A percentile compares a stretch with the other conserved stretches of the same genome.
phyloP scores from a whole-genome alignment of 768 basidiomycete species.

The Auricularia sp. region DNA sequence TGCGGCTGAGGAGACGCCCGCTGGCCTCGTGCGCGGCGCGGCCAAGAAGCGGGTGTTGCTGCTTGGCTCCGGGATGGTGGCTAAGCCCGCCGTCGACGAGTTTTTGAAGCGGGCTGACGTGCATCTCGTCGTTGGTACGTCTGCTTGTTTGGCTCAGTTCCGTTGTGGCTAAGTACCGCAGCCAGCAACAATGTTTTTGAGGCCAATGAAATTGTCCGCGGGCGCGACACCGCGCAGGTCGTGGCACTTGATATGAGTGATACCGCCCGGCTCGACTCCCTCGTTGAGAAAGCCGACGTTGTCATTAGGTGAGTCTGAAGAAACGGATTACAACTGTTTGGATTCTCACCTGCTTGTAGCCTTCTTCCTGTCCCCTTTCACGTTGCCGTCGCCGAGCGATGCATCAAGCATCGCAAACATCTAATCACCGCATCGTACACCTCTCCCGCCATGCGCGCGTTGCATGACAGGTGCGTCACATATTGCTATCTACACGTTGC shows the following conservation, averaged over 20 bases:
- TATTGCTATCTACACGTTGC: background rate
- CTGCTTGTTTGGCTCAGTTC: conserved; percentile 9
- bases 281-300: conserved; percentile 61
- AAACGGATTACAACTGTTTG: background rate
- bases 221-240: conserved; percentile 43
- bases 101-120: conserved; percentile 55
- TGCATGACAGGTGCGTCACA: conserved; percentile 47
- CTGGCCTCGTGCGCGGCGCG: conserved; percentile 2
- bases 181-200: conserved; percentile 66
- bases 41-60: conserved; percentile 50
- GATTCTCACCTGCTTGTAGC: conserved; percentile 29
- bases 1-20: conserved; percentile 4
- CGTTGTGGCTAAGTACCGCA: conserved; percentile 21
- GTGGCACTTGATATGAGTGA: conserved; percentile 54
- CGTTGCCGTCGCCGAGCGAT: conserved; percentile 55
- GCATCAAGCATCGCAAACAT: conserved; percentile 60
- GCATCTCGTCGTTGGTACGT: conserved; percentile 66
- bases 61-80: conserved; percentile 93
- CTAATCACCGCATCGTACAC: conserved; percentile 90
- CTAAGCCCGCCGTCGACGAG: conserved; percentile 75
- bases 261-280: conserved; percentile 29
- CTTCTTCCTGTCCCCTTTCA: conserved; percentile 75
- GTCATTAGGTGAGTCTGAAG: conserved; percentile 62
- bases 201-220: conserved; percentile 32
- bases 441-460: conserved; percentile 59